Conservation (phyloP, 176 grass and related monocot species). For the Carex cristatella region DNA sequence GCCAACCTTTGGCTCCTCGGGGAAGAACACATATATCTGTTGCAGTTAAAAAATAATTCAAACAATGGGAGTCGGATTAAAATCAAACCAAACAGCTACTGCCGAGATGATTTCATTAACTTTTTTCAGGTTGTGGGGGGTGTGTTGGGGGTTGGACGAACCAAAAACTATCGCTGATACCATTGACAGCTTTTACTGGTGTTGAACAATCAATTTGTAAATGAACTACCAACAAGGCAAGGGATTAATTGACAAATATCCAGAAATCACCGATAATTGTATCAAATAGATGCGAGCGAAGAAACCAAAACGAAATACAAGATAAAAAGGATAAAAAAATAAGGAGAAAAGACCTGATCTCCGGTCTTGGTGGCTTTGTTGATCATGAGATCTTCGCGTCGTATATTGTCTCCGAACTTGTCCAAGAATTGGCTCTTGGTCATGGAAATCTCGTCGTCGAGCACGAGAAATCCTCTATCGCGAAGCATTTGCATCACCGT, state of each 20-base stretch:
- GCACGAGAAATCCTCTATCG: slow-evolving; percentile 49
- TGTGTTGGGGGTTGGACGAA: too few species aligned
- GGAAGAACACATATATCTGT: slow-evolving; percentile 75
- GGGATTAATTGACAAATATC: not conserved
- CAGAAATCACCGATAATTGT: not conserved
- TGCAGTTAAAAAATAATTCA: not conserved
- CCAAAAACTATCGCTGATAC: not conserved
- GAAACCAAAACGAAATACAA: not conserved
- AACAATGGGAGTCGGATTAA: too few species aligned
- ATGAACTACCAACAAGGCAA: not conserved
- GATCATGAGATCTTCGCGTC: slow-evolving; percentile 49
- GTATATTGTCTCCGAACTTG: slow-evolving; percentile 29
- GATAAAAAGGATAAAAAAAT: not conserved
- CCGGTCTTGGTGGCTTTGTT: slow-evolving; percentile 17
- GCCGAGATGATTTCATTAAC: too few species aligned
- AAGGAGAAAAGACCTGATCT: slow-evolving; percentile 34
- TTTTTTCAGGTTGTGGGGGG: too few species aligned
- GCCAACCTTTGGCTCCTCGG: slow-evolving; percentile 57
- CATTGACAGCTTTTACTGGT: not conserved
- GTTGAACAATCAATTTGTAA: not conserved
- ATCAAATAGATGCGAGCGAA: not conserved
- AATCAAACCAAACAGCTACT: not conserved
- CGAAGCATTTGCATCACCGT: slow-evolving; percentile 72
- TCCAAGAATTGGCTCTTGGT: slow-evolving; percentile 28
- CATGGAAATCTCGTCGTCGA: slow-evolving; percentile 14